Evolutionary conservation across 1,284 basidiomycete species (phyloP).

Genomic region (Austroboletus novae-zelandiae): DNA sequence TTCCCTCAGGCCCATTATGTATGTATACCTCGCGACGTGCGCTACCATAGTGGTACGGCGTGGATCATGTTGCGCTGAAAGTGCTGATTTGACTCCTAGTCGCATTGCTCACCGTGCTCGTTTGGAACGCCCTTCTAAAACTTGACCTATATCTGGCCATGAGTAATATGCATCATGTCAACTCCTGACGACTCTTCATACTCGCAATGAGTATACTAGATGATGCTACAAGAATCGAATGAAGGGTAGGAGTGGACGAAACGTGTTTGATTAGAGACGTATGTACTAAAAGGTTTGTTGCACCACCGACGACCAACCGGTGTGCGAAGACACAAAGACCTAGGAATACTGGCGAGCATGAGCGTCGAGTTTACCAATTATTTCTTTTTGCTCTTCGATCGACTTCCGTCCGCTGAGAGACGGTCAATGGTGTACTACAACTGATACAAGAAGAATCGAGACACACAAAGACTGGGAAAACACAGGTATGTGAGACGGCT

Average conservation of each 20-base stretch:
- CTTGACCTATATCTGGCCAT: background rate
- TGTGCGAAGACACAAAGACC: background rate
- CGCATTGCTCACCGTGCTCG: background rate
- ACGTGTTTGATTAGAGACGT: too few species aligned
- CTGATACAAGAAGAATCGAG: background rate
- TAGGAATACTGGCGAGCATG: constrained; percentile 15
- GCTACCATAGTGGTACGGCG: constrained; percentile 16
- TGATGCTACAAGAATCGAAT: too few species aligned
- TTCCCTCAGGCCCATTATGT: too few species aligned
- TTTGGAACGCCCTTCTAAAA: background rate
- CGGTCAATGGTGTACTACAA: constrained; percentile 1
- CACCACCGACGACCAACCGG: too few species aligned
- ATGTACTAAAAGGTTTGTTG: too few species aligned
- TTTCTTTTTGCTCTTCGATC: constrained; percentile 41
- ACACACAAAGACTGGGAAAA: constrained; percentile 68
- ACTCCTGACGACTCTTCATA: background rate
- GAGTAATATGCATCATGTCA: background rate
- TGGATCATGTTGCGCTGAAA: background rate
- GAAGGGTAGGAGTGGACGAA: too few species aligned
- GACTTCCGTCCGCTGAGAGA: constrained; percentile 40
- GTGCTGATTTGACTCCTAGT: background rate
- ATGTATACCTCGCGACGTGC: constrained; percentile 6
- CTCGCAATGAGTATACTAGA: too few species aligned
- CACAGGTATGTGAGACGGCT: constrained; percentile 44
- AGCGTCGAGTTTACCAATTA: constrained; percentile 44